Evolutionary conservation across 768 basidiomycete species (phyloP).

Genomic region (Peribolospora baueri): DNA sequence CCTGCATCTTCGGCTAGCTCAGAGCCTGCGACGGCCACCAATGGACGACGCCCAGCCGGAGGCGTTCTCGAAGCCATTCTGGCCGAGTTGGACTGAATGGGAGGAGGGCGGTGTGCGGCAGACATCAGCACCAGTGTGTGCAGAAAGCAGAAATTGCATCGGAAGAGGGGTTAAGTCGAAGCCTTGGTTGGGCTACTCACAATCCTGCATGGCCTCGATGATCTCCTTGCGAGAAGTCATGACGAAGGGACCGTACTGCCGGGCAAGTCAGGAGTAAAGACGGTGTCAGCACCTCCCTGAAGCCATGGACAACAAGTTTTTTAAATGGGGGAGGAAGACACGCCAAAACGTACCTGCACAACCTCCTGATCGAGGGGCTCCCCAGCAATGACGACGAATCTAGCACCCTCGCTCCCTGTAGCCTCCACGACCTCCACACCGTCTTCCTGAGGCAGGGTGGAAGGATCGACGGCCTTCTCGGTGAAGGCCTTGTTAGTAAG

Average conservation of each 20-base stretch:
- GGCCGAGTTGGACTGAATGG: slow-evolving; percentile 36
- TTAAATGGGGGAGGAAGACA: no score
- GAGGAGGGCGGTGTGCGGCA: not conserved
- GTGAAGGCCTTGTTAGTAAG: slow-evolving; percentile 27
- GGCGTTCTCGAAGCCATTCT: slow-evolving; percentile 65
- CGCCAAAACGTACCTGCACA: slow-evolving; percentile 26
- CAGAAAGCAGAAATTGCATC: not conserved
- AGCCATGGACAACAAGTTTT: no score
- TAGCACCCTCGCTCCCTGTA: slow-evolving; percentile 35
- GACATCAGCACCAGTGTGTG: slow-evolving; percentile 2
- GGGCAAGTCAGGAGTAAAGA: slow-evolving; percentile 32
- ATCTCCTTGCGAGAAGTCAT: slow-evolving; percentile 63
- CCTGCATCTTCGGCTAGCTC: no score
- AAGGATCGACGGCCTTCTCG: no score
- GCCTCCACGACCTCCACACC: slow-evolving; percentile 38
- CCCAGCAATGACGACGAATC: slow-evolving; percentile 56
- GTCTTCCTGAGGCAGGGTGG: slow-evolving; percentile 21
- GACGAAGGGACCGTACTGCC: slow-evolving; percentile 31
- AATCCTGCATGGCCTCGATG: slow-evolving; percentile 55
- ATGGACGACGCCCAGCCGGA: no score
- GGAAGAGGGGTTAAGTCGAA: not conserved
- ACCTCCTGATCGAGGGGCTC: slow-evolving; percentile 75
- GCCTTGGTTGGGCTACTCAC: slow-evolving; percentile 22
- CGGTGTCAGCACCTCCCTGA: not conserved
- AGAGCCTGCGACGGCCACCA: no score